A percentile compares a stretch with the other conserved stretches of the same genome.
phyloP scores from a whole-genome alignment of 805 yeast genomes.

The Lipomyces yamanashiensis region DNA sequence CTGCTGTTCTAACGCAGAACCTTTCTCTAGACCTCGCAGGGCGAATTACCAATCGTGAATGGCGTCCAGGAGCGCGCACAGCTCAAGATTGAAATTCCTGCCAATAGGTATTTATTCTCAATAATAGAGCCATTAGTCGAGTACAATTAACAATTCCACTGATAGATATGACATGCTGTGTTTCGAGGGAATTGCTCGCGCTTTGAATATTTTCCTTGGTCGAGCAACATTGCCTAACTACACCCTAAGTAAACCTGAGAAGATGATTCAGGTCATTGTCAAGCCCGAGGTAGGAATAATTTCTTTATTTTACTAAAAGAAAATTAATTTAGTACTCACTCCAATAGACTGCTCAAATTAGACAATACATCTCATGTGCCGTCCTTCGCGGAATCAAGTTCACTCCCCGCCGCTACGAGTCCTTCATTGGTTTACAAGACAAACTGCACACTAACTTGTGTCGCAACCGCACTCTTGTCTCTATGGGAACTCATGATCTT shows the following conservation, averaged over 20 bases:
- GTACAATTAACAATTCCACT: neutral
- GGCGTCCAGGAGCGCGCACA: constrained; percentile 78
- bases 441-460: constrained; percentile 93
- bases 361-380: constrained; percentile 97
- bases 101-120: constrained; percentile 65
- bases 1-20: neutral
- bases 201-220: constrained; percentile 88
- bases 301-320: neutral
- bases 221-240: constrained; percentile 66
- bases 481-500: constrained; percentile 97
- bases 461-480: constrained; percentile 96
- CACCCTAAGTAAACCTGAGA: constrained; percentile 63
- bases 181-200: constrained; percentile 96
- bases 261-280: constrained; percentile 68
- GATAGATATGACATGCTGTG: constrained; percentile 85
- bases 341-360: constrained; percentile 58
- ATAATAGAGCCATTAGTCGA: neutral
- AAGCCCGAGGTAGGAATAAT: constrained; percentile 57
- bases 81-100: constrained; percentile 94
- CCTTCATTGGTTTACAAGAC: constrained; percentile 95
- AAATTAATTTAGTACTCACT: neutral
- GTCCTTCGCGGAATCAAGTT: constrained; percentile 81
- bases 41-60: constrained; percentile 48
- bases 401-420: constrained; percentile 84
- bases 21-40: constrained; percentile 33